These are phyloP conservation scores for Raphanus sativus DNA, from an alignment of 345 rosid genomes.

Conservation along the genomic window DNA sequence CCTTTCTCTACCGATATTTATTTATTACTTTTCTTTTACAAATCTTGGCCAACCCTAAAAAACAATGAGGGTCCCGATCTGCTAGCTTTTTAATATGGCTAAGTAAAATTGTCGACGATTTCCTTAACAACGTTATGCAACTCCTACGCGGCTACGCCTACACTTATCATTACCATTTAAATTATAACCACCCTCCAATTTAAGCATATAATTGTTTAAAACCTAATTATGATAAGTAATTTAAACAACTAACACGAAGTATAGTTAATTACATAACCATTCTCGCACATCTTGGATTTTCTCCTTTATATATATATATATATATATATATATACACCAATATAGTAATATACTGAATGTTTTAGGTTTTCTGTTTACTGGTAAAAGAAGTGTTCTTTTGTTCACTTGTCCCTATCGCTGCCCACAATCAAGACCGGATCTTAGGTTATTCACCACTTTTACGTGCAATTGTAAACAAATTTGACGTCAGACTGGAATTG, in stretches of 20 bases:
- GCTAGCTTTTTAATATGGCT: conserved; percentile 45
- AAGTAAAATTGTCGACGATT: conserved; percentile 43
- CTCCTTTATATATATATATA: too few relatives aligned
- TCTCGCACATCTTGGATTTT: too few relatives aligned
- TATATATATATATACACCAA: too few relatives aligned
- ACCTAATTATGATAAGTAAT: background rate
- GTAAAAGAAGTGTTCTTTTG: conserved; percentile 35
- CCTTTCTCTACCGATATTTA: background rate
- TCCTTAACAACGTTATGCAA: conserved; percentile 38
- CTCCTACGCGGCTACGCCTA: conserved; percentile 22
- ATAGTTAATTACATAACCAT: background rate
- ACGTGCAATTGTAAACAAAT: conserved; percentile 11
- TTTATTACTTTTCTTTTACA: conserved; percentile 2
- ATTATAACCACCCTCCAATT: conserved; percentile 11
- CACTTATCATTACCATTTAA: conserved; percentile 38
- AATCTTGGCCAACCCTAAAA: conserved; percentile 28
- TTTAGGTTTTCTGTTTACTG: conserved; percentile 24
- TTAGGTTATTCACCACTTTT: conserved; percentile 33
- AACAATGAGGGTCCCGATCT: conserved; percentile 29
- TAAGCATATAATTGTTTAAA: background rate
- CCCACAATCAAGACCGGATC: conserved; percentile 35
- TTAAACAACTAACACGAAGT: background rate
- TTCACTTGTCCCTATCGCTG: conserved; percentile 29
- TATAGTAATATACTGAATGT: background rate
- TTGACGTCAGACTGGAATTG: conserved; percentile 33